Base-by-base conservation (phyloP, 768 basidiomycete species). In the Xerocomus potaroensis region DNA sequence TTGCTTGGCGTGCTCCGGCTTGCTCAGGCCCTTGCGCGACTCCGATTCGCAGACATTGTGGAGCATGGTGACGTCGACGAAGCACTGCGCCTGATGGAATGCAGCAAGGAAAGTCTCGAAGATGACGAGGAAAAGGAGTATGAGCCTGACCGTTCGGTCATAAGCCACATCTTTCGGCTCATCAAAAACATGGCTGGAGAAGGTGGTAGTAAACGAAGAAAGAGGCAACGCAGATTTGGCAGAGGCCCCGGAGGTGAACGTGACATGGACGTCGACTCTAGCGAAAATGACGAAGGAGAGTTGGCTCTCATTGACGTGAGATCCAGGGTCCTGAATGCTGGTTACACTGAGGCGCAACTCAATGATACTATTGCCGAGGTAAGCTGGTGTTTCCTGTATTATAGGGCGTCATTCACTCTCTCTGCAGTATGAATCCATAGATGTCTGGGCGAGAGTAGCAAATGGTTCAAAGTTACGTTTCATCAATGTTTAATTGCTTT, bases 41-140 rank as follows among this genome's bases (percentile, higher is more conserved):
- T 99, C 22, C 84, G 95, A 30, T 91, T 85, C 70, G 79, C 87
- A 41, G 80, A 86, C 58, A 70, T 71, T 2, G 96, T 98, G 32
- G 83, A 83, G 40, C 81, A 84, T 46, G 76, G 78, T 31, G 96
- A 99, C 62, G 93, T 99, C 11, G 93, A 98, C 60, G 96, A 98
- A 68, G 96, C 96, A 2, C 73, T 99, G 51, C 83, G 96, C 31
- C 72, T 99, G 50, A 98, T 99, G 94, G 91, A 93, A 49, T 91
- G 89, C 56, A 91, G 88, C 70, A 99, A 98, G 67, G 87, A 90
- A 60, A 91, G 85, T 59, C 70, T 99, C 56, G 75, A 82, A 45
- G 90, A 94, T 36, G 90, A 91, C 10, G 79, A 81, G 16, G 84
- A 86, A 34, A 75, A 76, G 35, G 84, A 81, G 27, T 69, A 71